Evolutionary conservation across 140 eudicot genomes (phyloP).

Genomic region (Ambrosia hybrid): DNA sequence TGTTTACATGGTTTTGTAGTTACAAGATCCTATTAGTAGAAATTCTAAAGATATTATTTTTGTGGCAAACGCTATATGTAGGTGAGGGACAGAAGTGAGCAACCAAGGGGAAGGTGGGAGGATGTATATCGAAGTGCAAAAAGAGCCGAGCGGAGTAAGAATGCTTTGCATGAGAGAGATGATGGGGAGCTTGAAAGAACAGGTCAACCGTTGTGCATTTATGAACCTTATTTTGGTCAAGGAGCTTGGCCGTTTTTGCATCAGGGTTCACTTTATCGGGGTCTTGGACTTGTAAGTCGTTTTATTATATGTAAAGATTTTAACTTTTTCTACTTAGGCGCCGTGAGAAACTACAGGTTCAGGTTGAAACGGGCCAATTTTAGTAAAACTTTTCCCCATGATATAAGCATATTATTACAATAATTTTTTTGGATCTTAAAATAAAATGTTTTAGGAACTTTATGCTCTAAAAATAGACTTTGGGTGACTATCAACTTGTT

Average conservation of each 20-base stretch:
- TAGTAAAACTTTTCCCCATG: background rate
- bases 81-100: slow-evolving; percentile 95
- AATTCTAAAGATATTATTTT: background rate
- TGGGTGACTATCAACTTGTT: background rate
- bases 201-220: slow-evolving; percentile 74
- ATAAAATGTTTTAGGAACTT: background rate
- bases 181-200: slow-evolving; percentile 96
- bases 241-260: slow-evolving; percentile 99
- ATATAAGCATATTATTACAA: background rate
- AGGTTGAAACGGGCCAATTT: background rate
- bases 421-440: background rate
- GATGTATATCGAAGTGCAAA: slow-evolving; percentile 86
- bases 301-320: slow-evolving; percentile 8
- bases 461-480: background rate
- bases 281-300: slow-evolving; percentile 80
- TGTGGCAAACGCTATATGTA: slow-evolving; percentile 33
- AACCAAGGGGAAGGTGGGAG: slow-evolving; percentile 91
- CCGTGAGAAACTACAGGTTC: background rate
- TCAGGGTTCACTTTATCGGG: slow-evolving; percentile 71
- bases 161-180: slow-evolving; percentile 91
- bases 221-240: slow-evolving; percentile 95
- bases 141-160: slow-evolving; percentile 63
- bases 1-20: too few species aligned
- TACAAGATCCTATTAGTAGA: too few species aligned
- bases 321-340: slow-evolving; percentile 1